Evolutionary conservation across 2,329 filamentous ascomycete species (phyloP), one percentile per base, ranked within the genome.

Genomic region (Trichoderma koningiopsis): DNA sequence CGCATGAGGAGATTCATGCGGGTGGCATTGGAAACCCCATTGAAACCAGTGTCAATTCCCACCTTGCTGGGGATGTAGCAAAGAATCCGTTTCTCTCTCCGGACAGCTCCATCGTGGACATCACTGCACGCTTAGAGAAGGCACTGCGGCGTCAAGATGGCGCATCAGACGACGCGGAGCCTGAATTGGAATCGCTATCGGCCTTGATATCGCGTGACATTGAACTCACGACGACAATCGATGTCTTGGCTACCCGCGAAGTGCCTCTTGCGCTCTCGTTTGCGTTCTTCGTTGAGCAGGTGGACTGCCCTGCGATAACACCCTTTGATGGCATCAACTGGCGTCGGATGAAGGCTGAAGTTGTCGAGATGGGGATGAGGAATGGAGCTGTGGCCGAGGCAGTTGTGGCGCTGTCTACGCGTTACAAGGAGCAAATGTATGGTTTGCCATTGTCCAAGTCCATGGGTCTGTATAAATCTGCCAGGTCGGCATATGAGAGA

Each of bases 151-250:
- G 35, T 29, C 49, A 43, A 31, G 49, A 55, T 22, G 43, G 16
- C 31, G 55, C 29, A 1, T 1, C 43, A 3, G 43, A 62, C 1
- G 40, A 55, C 8, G 40, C 31, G 5, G 57, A 55, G 1, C 43
- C 52, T 3, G 64, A 71, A 6, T 35, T 58, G 4, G 65, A 52
- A 27, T 71, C 72, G 14, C 72, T 68, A 1, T 62, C 58, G 24
- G 66, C 56, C 52, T 47, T 72, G 16, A 73, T 72, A 69, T 74
- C 73, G 13, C 70, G 71, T n/a, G 71, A 72, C 29, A 74, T 74
- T 35, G 67, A 73, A 29, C 64, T 74, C 27, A 74, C 72, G 19
- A 74, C 72, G 1, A 70, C 71, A 1, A 74, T 74, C 52, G 72
- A 74, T 31, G 40, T 71, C 6, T 29, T 73, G 47, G 65, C 69